Conservation (phyloP, 2,329 filamentous ascomycete genomes). For the Fusarium lyarnte region DNA sequence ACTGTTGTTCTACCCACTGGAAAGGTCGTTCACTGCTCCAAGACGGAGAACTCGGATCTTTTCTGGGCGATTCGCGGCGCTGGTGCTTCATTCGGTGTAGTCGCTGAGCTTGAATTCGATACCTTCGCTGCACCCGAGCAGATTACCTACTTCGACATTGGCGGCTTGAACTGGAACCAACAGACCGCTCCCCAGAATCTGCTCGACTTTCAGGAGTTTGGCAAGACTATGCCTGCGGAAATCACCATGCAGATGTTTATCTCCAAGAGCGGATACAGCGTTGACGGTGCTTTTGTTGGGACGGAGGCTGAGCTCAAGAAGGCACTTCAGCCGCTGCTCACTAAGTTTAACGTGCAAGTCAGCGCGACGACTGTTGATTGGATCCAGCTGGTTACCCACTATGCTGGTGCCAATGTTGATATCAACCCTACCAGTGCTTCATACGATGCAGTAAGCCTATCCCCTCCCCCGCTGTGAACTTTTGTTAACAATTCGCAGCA, state of each 20-base stretch:
- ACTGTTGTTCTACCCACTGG: constrained; percentile 44
- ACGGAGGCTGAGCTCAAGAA: constrained; percentile 25
- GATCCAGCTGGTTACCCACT: constrained; percentile 42
- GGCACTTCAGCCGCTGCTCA: constrained; percentile 31
- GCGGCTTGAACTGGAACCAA: constrained; percentile 33
- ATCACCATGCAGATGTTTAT: constrained; percentile 43
- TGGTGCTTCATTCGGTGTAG: constrained; percentile 46
- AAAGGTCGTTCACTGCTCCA: constrained; percentile 41
- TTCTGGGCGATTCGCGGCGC: constrained; percentile 47
- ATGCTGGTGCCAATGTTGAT: constrained; percentile 15
- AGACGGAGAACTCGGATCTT: constrained; percentile 37
- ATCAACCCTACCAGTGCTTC: constrained; percentile 40
- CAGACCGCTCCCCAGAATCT: constrained; percentile 33
- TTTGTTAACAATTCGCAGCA: constrained; percentile 31
- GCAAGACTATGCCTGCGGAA: constrained; percentile 41
- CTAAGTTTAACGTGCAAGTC: constrained; percentile 25
- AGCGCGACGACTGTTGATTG: constrained; percentile 35
- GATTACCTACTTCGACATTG: constrained; percentile 39
- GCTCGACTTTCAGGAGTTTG: constrained; percentile 42
- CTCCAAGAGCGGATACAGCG: constrained; percentile 26
- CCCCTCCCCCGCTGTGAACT: too few relatives aligned
- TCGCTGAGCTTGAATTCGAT: constrained; percentile 45
- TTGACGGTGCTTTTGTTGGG: constrained; percentile 43
- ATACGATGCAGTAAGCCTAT: constrained; percentile 36
- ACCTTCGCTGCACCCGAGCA: constrained; percentile 36